phyloP scores from a whole-genome alignment of 1,284 basidiomycete genomes.

The Fomitiporia mediterranea region DNA sequence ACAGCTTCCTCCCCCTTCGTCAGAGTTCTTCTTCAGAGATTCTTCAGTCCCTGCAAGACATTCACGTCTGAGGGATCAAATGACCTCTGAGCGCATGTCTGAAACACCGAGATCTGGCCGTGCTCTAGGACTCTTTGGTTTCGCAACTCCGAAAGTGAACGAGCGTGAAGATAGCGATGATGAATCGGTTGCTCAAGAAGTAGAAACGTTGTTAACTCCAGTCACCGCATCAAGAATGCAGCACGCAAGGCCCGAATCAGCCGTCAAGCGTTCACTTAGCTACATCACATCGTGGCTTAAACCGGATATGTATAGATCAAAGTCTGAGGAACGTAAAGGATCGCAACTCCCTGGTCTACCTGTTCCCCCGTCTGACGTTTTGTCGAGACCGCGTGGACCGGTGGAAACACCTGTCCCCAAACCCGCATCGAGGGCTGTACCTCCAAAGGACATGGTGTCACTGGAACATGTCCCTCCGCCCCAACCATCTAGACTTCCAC shows the following conservation, averaged over 20 bases:
- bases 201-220: constrained; percentile 16
- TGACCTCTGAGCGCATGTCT: constrained; percentile 7
- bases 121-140: constrained; percentile 8
- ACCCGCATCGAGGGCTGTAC: constrained; percentile 37
- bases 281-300: constrained; percentile 20
- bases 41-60: constrained; percentile 48
- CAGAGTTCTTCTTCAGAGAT: constrained; percentile 19
- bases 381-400: constrained; percentile 47
- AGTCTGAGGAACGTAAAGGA: constrained; percentile 8
- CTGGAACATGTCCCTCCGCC: constrained; percentile 47
- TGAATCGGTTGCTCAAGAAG: constrained; percentile 11
- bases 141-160: constrained; percentile 8
- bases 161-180: constrained; percentile 15
- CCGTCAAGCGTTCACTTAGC: constrained; percentile 18
- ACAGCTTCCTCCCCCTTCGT: constrained; percentile 9
- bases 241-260: constrained; percentile 2
- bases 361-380: constrained; percentile 47
- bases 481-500: constrained; percentile 40
- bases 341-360: constrained; percentile 39
- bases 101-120: constrained; percentile 7
- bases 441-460: constrained; percentile 59
- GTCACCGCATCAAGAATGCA: constrained; percentile 2
- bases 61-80: constrained; percentile 50
- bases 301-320: constrained; percentile 13
- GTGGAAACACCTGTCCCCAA: constrained; percentile 54